These are phyloP conservation scores for Xerocomellus amylosporus DNA, from an alignment of 768 basidiomycete genomes.

Conservation along the genomic window DNA sequence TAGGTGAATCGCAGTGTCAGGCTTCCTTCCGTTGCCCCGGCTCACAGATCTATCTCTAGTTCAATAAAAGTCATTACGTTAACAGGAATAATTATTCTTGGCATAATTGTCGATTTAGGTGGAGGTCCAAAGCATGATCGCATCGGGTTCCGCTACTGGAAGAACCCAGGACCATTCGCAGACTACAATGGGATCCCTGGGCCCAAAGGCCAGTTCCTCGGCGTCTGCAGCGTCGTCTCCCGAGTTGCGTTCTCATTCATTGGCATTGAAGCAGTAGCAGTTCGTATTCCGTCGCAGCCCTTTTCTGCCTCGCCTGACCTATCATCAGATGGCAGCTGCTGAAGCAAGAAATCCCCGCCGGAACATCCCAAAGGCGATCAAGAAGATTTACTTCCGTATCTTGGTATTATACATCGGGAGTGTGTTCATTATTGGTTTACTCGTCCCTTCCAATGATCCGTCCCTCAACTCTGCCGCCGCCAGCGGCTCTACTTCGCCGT, in stretches of 20 bases:
- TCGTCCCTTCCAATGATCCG: not conserved
- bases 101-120: too few species aligned
- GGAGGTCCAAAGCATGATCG: too few species aligned
- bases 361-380: not conserved
- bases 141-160: constrained; percentile 39
- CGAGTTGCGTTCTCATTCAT: not conserved
- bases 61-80: too few species aligned
- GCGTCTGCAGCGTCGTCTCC: not conserved
- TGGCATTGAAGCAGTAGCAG: not conserved
- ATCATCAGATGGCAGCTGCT: not conserved
- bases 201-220: not conserved
- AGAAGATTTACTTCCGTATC: not conserved
- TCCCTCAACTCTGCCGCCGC: not conserved
- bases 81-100: too few species aligned
- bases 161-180: constrained; percentile 18
- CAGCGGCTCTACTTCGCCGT: constrained; percentile 13
- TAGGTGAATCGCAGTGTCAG: too few species aligned
- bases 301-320: not conserved
- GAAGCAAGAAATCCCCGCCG: not conserved
- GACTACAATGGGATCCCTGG: not conserved
- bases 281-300: not conserved
- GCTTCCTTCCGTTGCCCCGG: too few species aligned
- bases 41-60: too few species aligned
- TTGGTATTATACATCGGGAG: not conserved
- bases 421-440: not conserved